phyloP scores from a whole-genome alignment of 2,329 filamentous ascomycete species.

The Dryadomyces quercus-mongolicae region DNA sequence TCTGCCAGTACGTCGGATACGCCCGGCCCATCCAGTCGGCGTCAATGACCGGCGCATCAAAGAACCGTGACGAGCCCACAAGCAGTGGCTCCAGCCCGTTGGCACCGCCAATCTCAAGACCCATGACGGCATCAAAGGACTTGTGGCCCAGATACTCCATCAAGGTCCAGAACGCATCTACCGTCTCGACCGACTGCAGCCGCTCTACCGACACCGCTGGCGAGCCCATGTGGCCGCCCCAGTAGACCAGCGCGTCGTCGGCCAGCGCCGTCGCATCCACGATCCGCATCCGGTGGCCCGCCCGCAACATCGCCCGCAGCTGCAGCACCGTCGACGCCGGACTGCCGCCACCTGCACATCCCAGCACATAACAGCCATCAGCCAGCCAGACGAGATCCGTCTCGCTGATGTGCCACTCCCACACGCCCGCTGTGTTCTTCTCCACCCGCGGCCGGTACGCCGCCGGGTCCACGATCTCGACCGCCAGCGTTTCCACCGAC shows the following conservation, averaged over 20 bases:
- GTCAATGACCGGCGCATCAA: conserved; percentile 23
- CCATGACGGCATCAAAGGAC: conserved; percentile 25
- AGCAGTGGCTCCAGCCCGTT: conserved; percentile 33
- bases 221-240: conserved; percentile 30
- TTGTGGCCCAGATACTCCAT: conserved; percentile 18
- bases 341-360: conserved; percentile 32
- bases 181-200: conserved; percentile 25
- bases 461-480: conserved; percentile 17
- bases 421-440: conserved; percentile 13
- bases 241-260: conserved; percentile 28
- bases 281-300: conserved; percentile 24
- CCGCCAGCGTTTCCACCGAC: conserved; percentile 13
- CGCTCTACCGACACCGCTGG: conserved; percentile 29
- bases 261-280: conserved; percentile 27
- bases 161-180: conserved; percentile 23
- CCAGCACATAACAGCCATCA: conserved; percentile 32
- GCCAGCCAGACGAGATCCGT: conserved; percentile 31
- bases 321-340: conserved; percentile 20
- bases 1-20: conserved; percentile 16
- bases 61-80: conserved; percentile 22
- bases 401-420: conserved; percentile 29
- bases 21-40: conserved; percentile 25
- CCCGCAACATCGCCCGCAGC: conserved; percentile 23
- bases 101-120: conserved; percentile 40
- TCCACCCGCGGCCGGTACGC: conserved; percentile 23